Conservation (phyloP, 208 protist species). For the Crithidia sp. region DNA sequence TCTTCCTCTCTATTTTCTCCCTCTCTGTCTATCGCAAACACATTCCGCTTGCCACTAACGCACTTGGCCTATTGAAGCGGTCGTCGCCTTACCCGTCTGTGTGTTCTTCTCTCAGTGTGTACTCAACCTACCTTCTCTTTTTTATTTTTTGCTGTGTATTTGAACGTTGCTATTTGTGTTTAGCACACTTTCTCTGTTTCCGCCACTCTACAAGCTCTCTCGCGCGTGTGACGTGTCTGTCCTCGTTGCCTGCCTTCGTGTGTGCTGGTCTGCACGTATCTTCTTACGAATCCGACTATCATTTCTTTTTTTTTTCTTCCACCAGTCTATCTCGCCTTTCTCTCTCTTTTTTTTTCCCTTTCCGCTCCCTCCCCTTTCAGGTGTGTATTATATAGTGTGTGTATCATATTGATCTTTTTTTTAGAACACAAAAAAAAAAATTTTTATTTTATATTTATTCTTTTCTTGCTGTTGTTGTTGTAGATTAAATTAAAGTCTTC, state of each 20-base stretch:
- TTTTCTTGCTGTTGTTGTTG: background rate
- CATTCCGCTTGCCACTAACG: too few species aligned
- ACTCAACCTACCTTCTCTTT: background rate
- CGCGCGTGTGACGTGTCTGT: too few species aligned
- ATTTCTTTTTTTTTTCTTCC: conserved; percentile 10
- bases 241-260: background rate
- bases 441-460: conserved; percentile 19
- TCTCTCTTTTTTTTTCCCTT: background rate
- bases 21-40: background rate
- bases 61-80: too few species aligned
- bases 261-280: background rate
- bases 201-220: background rate
- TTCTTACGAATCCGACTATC: too few species aligned
- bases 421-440: conserved; percentile 13
- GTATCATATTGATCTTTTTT: too few species aligned
- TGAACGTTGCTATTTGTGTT: conserved; percentile 1
- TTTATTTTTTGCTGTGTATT: conserved; percentile 9
- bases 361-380: background rate
- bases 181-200: conserved; percentile 3
- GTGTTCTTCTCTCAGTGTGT: background rate
- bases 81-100: background rate
- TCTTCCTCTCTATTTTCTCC: conserved; percentile 1
- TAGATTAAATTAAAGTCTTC: too few species aligned
- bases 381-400: too few species aligned
- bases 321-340: too few species aligned